Evolutionary conservation across 2,329 filamentous ascomycete genomes (phyloP), one percentile per base, ranked within the genome.

Genomic region (Lecanicillium sp.): DNA sequence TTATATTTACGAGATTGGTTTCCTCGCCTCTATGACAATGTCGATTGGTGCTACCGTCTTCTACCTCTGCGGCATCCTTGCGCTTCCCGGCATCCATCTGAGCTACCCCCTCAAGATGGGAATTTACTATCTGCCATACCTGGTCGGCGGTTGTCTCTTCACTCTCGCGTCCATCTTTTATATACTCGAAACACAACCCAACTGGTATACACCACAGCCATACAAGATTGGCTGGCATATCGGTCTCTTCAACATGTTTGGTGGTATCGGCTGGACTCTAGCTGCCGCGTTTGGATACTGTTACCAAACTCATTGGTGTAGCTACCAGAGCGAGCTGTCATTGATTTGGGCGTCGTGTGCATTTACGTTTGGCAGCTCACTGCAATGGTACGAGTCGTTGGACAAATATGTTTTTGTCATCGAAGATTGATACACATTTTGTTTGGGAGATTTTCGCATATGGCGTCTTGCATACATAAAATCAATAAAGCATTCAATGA

Each of bases 171-270:
- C 71, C 17, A 57, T 67, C 3, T 62, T 85, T 2, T 84, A 83
- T 61, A 83, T 83, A 70, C 58, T 84, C 14, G 82, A 85, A 61
- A 83, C 78, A 2, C 81, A 85, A 61, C 57, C 68, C 23, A 73
- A 70, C 50, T 86, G 81, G 81, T 84, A 76, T 55, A 63, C 67
- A 10, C 81, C 81, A 0, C 75, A 78, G 1, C 68, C 67, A 2
- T 56, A 59, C 11, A 65, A 77, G 1, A 67, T 85, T 2, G 81
- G 81, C 2, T 85, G 81, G 82, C 79, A 84, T 60, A 74, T 85
- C 52, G 81, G 79, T 0, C 60, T 74, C 8, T 84, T 79, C 78
- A 85, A 84, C 56, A 58, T 82, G 6, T 65, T 84, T 19, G 81
- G 81, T 1, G 73, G 73, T 2, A 54, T 83, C 24, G 81, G 81